phyloP scores from a whole-genome alignment of 495 filamentous ascomycete genomes.

The Penicillium bovifimosum region DNA sequence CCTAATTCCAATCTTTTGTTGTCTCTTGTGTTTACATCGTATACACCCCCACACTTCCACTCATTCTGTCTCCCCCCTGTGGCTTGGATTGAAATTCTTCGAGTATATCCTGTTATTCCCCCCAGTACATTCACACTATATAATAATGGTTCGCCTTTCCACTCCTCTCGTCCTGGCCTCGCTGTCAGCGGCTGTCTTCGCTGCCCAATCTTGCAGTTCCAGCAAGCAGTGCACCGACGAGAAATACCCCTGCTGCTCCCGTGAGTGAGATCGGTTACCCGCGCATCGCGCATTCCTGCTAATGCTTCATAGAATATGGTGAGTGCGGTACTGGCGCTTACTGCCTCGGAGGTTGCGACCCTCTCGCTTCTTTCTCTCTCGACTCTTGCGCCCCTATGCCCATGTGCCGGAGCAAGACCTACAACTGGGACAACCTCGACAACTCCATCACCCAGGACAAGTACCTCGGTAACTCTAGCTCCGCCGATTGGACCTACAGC shows the following conservation, averaged over 20 bases:
- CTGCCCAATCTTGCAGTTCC: conserved; percentile 44
- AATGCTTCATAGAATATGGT: conserved; percentile 78
- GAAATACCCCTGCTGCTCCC: conserved; percentile 78
- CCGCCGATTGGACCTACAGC: conserved; percentile 81
- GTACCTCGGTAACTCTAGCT: conserved; percentile 67
- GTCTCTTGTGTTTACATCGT: neutral
- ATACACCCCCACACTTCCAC: neutral
- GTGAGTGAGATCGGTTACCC: conserved; percentile 50
- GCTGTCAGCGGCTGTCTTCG: conserved; percentile 34
- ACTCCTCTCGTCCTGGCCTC: conserved; percentile 32
- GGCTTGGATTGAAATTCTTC: conserved; percentile 4
- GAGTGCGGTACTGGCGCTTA: conserved; percentile 90
- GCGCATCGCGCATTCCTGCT: neutral
- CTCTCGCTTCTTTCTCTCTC: conserved; percentile 69
- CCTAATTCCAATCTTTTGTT: neutral
- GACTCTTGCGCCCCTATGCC: conserved; percentile 85
- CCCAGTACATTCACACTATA: conserved; percentile 10
- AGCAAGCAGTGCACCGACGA: conserved; percentile 65
- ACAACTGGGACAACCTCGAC: conserved; percentile 61
- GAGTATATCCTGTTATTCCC: conserved; percentile 17
- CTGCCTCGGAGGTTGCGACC: conserved; percentile 95
- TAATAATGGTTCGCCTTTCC: conserved; percentile 33
- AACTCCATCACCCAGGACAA: conserved; percentile 14
- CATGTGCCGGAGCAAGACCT: conserved; percentile 67
- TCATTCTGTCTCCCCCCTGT: conserved; percentile 2